Conservation (phyloP, 108 stramenopile genomes). For the Chaetoceros tenuissimus region DNA sequence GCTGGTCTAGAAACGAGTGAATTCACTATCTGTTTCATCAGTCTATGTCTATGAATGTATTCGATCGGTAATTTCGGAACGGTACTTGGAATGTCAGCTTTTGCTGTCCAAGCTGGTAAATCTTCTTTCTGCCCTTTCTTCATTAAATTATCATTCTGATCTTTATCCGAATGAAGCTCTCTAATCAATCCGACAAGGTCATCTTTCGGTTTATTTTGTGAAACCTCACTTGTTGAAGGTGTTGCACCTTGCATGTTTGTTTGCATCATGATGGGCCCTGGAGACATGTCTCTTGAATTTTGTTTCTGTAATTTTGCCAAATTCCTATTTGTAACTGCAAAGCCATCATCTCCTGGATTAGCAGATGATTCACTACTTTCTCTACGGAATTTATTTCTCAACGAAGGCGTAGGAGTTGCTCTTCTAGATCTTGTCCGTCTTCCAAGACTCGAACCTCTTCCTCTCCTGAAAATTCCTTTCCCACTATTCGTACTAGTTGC, state of each 20-base stretch:
- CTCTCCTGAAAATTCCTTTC: conserved; percentile 49
- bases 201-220: conserved; percentile 64
- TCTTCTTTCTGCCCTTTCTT: conserved; percentile 12
- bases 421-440: conserved; percentile 53
- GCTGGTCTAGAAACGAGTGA: conserved; percentile 58
- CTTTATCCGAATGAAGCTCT: conserved; percentile 60
- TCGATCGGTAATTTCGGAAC: conserved; percentile 78
- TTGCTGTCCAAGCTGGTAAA: conserved; percentile 70
- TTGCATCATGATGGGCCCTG: neutral
- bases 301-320: conserved; percentile 58
- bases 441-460: conserved; percentile 16
- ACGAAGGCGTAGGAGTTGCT: conserved; percentile 69
- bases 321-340: conserved; percentile 49
- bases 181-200: conserved; percentile 79
- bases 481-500: conserved; percentile 34
- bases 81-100: conserved; percentile 76
- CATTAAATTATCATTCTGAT: neutral
- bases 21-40: conserved; percentile 86
- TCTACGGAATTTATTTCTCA: conserved; percentile 28
- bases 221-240: conserved; percentile 14
- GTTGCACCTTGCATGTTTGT: neutral
- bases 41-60: conserved; percentile 79
- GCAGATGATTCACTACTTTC: conserved; percentile 8
- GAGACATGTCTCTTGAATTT: conserved; percentile 7
- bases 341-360: conserved; percentile 65